Percentiles rank a stretch among this genome's conserved stretches.
Conservation (phyloP, 2,329 filamentous ascomycete species). For the Penicillium hordei region DNA sequence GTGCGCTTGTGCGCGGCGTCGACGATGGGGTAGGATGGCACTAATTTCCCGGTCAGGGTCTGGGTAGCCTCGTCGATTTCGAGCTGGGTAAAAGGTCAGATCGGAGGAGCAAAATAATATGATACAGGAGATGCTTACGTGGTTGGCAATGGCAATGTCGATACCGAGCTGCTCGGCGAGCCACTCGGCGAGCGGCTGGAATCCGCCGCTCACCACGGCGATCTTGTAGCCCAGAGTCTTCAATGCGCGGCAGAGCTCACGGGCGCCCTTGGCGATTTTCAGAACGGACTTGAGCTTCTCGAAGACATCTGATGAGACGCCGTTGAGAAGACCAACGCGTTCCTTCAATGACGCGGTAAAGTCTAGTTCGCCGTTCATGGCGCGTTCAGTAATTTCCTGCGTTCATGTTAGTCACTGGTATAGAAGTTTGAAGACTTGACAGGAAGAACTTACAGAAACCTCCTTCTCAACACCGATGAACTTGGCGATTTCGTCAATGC, state of each 20-base stretch:
- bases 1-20: constrained; percentile 59
- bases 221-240: constrained; percentile 80
- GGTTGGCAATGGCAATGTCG: constrained; percentile 86
- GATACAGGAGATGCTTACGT: constrained; percentile 50
- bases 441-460: constrained; percentile 59
- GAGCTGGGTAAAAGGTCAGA: constrained; percentile 36
- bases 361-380: constrained; percentile 94
- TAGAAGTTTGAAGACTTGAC: neutral
- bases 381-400: constrained; percentile 78
- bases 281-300: constrained; percentile 72
- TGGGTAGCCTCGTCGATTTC: constrained; percentile 49
- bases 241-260: constrained; percentile 69
- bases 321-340: constrained; percentile 76
- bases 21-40: constrained; percentile 56
- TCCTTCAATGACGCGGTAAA: constrained; percentile 82
- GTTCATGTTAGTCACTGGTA: constrained; percentile 10
- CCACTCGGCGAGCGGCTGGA: constrained; percentile 85
- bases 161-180: constrained; percentile 77
- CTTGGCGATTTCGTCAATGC: constrained; percentile 91
- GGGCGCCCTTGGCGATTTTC: constrained; percentile 78
- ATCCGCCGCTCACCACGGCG: constrained; percentile 88
- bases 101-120: neutral
- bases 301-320: constrained; percentile 76
- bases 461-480: constrained; percentile 77
- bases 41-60: constrained; percentile 58